Conservation (phyloP, 2,329 filamentous ascomycete species). For the Ascochyta lentis region DNA sequence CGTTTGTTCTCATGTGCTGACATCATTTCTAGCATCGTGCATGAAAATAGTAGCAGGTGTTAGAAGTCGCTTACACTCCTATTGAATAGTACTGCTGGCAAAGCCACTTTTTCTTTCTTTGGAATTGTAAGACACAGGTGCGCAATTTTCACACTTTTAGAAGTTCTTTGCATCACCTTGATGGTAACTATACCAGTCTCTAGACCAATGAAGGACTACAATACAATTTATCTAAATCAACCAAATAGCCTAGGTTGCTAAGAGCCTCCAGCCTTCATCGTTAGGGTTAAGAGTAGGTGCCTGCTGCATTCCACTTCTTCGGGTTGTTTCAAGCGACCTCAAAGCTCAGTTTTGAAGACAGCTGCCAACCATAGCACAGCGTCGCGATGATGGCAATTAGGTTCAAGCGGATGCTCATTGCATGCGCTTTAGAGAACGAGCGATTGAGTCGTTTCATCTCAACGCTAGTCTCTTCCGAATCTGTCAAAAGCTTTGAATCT, state of each 20-base stretch:
- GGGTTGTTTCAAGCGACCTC: not conserved
- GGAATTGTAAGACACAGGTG: too few species aligned
- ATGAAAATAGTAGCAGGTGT: not conserved
- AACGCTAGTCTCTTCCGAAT: slow-evolving; percentile 6
- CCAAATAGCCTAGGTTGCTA: too few species aligned
- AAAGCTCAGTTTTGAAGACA: slow-evolving; percentile 27
- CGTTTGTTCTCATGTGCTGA: not conserved
- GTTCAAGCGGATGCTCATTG: slow-evolving; percentile 55
- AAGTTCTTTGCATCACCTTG: too few species aligned
- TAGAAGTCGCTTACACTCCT: not conserved
- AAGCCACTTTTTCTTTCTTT: not conserved
- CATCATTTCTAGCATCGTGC: not conserved
- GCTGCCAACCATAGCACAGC: slow-evolving; percentile 34
- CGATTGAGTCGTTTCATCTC: slow-evolving; percentile 40
- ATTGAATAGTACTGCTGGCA: not conserved
- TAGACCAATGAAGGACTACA: too few species aligned
- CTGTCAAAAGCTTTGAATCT: slow-evolving; percentile 16
- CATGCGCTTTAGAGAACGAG: slow-evolving; percentile 48
- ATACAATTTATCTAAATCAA: too few species aligned
- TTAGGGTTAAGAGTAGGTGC: too few species aligned
- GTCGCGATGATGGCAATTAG: slow-evolving; percentile 46
- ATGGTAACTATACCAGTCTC: too few species aligned
- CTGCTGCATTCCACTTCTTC: too few species aligned
- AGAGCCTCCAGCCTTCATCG: too few species aligned
- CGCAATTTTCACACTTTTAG: too few species aligned